phyloP scores from a whole-genome alignment of 768 basidiomycete genomes.

The Boletus sp. region DNA sequence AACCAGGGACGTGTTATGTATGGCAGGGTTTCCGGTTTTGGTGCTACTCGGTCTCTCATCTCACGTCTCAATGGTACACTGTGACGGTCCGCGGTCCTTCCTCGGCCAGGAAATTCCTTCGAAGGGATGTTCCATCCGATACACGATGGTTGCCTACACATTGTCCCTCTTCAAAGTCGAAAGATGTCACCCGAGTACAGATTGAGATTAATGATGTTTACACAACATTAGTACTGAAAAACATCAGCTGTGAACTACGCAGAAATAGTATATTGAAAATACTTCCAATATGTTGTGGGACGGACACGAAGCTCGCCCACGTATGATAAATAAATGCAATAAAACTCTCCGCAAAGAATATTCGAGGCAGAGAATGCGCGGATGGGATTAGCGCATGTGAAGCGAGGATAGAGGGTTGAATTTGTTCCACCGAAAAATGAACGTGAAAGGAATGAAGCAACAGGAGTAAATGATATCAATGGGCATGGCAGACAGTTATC shows the following conservation, averaged over 20 bases:
- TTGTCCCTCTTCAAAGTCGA: background rate
- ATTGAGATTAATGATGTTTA: constrained; percentile 30
- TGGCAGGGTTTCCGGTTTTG: background rate
- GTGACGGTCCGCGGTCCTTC: background rate
- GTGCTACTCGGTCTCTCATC: too few species aligned
- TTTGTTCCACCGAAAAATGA: constrained; percentile 17
- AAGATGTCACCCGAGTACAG: constrained; percentile 18
- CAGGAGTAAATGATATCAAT: constrained; percentile 7
- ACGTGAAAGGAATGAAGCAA: constrained; percentile 18
- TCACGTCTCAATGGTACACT: background rate
- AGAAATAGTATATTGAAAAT: constrained; percentile 30
- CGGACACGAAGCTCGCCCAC: constrained; percentile 16
- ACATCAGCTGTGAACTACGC: constrained; percentile 24
- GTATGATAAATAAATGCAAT: constrained; percentile 22
- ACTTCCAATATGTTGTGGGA: constrained; percentile 21
- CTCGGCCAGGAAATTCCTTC: background rate
- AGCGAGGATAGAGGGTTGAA: background rate
- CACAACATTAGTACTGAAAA: constrained; percentile 31
- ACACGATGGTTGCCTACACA: background rate
- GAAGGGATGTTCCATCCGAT: background rate
- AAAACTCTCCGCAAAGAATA: constrained; percentile 3
- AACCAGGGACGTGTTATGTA: background rate
- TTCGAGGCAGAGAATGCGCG: constrained; percentile 5
- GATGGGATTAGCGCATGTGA: constrained; percentile 7
- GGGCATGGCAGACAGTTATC: background rate